These are phyloP conservation scores for Periconia digitata DNA, from an alignment of 2,329 filamentous ascomycete genomes.

Conservation along the genomic window DNA sequence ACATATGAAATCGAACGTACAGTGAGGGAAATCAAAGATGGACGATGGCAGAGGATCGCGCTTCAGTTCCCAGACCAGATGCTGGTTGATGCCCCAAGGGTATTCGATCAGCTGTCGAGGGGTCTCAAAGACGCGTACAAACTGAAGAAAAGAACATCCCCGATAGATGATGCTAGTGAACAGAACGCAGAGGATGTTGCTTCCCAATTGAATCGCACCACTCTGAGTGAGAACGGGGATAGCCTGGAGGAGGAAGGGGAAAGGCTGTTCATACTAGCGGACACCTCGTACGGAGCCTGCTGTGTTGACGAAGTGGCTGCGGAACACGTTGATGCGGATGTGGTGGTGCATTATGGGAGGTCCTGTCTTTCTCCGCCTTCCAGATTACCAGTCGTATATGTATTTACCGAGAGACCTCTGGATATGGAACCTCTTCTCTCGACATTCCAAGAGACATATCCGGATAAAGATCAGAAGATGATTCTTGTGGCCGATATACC, in stretches of 20 bases:
- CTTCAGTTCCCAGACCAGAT: constrained; percentile 96
- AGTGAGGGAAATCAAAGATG: constrained; percentile 70
- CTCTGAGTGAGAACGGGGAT: constrained; percentile 12
- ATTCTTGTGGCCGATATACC: constrained; percentile 89
- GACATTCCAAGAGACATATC: constrained; percentile 70
- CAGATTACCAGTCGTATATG: constrained; percentile 82
- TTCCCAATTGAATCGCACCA: constrained; percentile 14
- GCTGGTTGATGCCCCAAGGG: constrained; percentile 80
- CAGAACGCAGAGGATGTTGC: constrained; percentile 18
- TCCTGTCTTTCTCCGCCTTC: constrained; percentile 90
- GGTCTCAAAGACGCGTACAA: constrained; percentile 46
- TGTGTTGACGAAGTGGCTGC: constrained; percentile 97
- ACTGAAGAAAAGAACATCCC: constrained; percentile 4
- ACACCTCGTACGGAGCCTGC: constrained; percentile 95
- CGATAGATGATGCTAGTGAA: not conserved
- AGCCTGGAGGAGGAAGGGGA: constrained; percentile 39
- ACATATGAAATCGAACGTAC: constrained; percentile 88
- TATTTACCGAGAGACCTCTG: constrained; percentile 77
- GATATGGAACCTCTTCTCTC: constrained; percentile 60
- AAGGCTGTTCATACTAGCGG: constrained; percentile 80
- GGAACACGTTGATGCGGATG: constrained; percentile 87
- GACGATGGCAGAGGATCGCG: constrained; percentile 74
- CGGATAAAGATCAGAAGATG: constrained; percentile 63
- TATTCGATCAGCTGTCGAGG: constrained; percentile 67
- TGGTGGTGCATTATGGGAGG: constrained; percentile 91